Conservation (phyloP, 371 early-diverging fungal genomes). For the Syncephalastrum racemosum region DNA sequence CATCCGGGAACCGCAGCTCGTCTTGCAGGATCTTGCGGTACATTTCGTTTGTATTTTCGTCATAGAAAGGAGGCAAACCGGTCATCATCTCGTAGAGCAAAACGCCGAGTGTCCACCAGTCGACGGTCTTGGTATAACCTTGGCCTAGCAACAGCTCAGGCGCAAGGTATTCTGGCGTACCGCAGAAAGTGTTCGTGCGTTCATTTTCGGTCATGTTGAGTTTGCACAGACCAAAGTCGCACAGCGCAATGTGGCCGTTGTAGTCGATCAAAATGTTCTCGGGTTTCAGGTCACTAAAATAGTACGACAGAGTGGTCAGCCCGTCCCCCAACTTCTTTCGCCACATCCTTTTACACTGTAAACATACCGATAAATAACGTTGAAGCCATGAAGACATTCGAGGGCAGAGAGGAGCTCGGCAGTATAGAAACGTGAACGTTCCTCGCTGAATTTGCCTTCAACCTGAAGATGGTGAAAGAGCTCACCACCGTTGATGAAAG, state of each 20-base stretch:
- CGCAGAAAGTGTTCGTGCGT: slow-evolving; percentile 96
- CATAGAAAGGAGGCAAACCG: slow-evolving; percentile 95
- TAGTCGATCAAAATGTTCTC: slow-evolving; percentile 97
- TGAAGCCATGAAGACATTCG: slow-evolving; percentile 86
- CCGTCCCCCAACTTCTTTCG: background rate
- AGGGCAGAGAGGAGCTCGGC: slow-evolving; percentile 79
- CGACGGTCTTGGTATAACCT: slow-evolving; percentile 94
- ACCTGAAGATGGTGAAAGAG: slow-evolving; percentile 88
- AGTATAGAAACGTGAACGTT: slow-evolving; percentile 68
- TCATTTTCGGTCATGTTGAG: slow-evolving; percentile 92
- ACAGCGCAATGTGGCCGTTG: slow-evolving; percentile 95
- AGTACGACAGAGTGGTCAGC: background rate
- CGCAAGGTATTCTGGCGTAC: slow-evolving; percentile 99
- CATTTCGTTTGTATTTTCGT: slow-evolving; percentile 95
- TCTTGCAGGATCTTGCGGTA: slow-evolving; percentile 90
- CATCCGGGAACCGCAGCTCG: slow-evolving; percentile 83
- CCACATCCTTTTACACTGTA: background rate
- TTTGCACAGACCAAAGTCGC: slow-evolving; percentile 98
- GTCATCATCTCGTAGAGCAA: slow-evolving; percentile 96
- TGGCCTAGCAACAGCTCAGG: slow-evolving; percentile 93
- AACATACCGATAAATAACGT: slow-evolving; percentile 78
- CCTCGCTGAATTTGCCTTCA: slow-evolving; percentile 73
- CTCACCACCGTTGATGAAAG: slow-evolving; percentile 95
- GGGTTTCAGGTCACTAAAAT: slow-evolving; percentile 87
- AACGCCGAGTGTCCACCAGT: slow-evolving; percentile 98